phyloP scores from a whole-genome alignment of 2,329 filamentous ascomycete genomes.

The Neopestalotiopsis sp. region DNA sequence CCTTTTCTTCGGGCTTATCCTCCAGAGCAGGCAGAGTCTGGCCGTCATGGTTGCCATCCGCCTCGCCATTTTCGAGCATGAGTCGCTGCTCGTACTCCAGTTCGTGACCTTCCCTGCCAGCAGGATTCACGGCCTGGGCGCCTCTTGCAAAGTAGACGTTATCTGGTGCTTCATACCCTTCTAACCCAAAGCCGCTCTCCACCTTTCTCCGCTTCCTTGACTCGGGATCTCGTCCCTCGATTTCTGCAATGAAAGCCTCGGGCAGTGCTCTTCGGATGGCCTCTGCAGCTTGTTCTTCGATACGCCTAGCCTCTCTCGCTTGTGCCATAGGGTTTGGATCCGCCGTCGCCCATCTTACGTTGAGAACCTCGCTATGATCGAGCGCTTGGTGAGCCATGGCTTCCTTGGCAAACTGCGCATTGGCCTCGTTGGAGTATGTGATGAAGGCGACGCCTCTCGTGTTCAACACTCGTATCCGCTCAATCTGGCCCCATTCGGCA shows the following conservation, averaged over 20 bases:
- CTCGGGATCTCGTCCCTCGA: slow-evolving; percentile 89
- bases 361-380: slow-evolving; percentile 90
- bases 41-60: slow-evolving; percentile 45
- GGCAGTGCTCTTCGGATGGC: slow-evolving; percentile 88
- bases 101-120: slow-evolving; percentile 64
- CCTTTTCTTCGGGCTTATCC: slow-evolving; percentile 45
- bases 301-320: slow-evolving; percentile 83
- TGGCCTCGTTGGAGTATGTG: slow-evolving; percentile 88
- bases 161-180: slow-evolving; percentile 93
- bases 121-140: slow-evolving; percentile 67
- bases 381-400: slow-evolving; percentile 95
- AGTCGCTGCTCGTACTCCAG: slow-evolving; percentile 66
- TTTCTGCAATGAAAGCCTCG: slow-evolving; percentile 88
- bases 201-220: slow-evolving; percentile 88
- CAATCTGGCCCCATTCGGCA: slow-evolving; percentile 93
- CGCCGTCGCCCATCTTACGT: slow-evolving; percentile 95
- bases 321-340: slow-evolving; percentile 96
- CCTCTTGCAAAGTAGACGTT: slow-evolving; percentile 90
- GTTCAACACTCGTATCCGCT: slow-evolving; percentile 87
- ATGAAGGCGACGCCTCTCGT: slow-evolving; percentile 91
- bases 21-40: slow-evolving; percentile 45
- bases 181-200: slow-evolving; percentile 85
- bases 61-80: slow-evolving; percentile 63
- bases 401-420: slow-evolving; percentile 90
- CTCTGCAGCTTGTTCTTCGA: slow-evolving; percentile 96